Evolutionary conservation across 1,139 yeast genomes (phyloP), one percentile per base, ranked within the genome.

Genomic region (Eremothecium coryli): DNA sequence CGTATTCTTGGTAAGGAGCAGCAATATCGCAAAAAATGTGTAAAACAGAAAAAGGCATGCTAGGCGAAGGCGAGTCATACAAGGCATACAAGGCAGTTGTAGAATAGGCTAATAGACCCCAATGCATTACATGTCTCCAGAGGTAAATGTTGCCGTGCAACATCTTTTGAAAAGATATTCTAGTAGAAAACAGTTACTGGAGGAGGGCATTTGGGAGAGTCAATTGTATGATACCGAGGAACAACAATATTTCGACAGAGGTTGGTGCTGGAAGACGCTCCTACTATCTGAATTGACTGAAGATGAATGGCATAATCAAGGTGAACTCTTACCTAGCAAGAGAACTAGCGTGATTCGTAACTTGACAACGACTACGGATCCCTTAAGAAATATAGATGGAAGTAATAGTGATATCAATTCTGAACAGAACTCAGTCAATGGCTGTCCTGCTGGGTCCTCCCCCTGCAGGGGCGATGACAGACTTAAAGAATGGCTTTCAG

Each of bases 181-280:
- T 14, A 43, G 45, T 6, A 39, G 52, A 21, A 52, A 52, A 10
- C 48, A 48, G 27, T 38, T 52, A 36, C 38, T 46, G 5, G 44
- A 40, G 33, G 38, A 43, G 23, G 58, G 58, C 6, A 41, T 54
- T 2, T 54, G 58, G 58, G 38, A 44, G 6, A 52, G 51, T 9
- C 50, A 43, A 23, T 29, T 52, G 11, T 52, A 50, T 36, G 34
- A 31, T 27, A 37, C 36, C 18, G 39, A 25, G 26, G 24, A 41
- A 28, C 17, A 37, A 38, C 18, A 16, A 3, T 37, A 20, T 23
- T 20, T 37, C 18, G 35, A 37, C 12, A 35, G 56, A 32, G 50
- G 56, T 10, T 52, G 58, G 57, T 42, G 52, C 12, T 50, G 57
- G 56, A 46, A 42, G 35, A 45, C 52, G 10, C 32, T 54, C 20